These are phyloP conservation scores for Xylariaceae sp. DNA, from an alignment of 2,329 filamentous ascomycete species.

Conservation along the genomic window DNA sequence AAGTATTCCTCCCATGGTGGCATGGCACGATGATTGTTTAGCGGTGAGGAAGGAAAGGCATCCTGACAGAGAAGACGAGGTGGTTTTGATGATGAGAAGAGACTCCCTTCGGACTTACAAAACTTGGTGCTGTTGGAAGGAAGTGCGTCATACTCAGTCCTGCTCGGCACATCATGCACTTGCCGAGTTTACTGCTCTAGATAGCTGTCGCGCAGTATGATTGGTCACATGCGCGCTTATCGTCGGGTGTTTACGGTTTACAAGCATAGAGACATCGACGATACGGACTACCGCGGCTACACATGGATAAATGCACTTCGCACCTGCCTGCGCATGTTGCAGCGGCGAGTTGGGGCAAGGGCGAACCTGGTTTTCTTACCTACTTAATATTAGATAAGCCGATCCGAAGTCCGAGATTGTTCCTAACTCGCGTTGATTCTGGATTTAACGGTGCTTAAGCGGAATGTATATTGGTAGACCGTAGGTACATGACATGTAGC, in stretches of 20 bases:
- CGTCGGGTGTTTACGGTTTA: conserved; percentile 2
- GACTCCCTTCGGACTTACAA: too few species aligned
- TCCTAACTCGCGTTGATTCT: not conserved
- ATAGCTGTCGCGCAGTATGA: not conserved
- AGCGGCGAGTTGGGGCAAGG: too few species aligned
- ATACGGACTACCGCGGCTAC: too few species aligned
- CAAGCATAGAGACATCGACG: not conserved
- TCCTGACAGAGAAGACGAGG: not conserved
- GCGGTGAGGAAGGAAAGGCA: conserved; percentile 13
- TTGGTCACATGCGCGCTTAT: conserved; percentile 4
- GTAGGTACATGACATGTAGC: not conserved
- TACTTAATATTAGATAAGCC: not conserved
- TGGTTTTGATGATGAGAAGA: not conserved
- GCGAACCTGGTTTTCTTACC: too few species aligned
- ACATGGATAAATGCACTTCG: too few species aligned
- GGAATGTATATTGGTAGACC: not conserved
- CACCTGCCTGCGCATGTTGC: too few species aligned
- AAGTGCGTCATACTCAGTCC: not conserved
- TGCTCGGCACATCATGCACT: not conserved
- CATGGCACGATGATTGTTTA: conserved; percentile 33
- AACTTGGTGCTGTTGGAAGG: not conserved
- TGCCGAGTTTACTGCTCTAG: too few species aligned
- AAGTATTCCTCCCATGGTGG: conserved; percentile 40
- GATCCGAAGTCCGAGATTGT: not conserved
- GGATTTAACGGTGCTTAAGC: not conserved